These are phyloP conservation scores for Colletotrichum nymphaeae DNA, from an alignment of 2,329 filamentous ascomycete species.

Conservation along the genomic window DNA sequence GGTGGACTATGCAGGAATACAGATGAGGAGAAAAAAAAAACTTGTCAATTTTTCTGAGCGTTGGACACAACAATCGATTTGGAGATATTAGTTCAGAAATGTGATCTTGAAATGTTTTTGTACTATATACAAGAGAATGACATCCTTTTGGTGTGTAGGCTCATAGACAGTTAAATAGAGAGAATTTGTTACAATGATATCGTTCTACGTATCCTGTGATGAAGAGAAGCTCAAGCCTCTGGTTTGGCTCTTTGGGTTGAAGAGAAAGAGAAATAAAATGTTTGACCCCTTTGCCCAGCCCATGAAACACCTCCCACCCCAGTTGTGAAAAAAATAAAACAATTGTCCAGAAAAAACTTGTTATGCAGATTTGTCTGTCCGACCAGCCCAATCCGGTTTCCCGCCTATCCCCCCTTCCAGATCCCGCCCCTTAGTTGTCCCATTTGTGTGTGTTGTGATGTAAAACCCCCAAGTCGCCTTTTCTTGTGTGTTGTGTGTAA, in stretches of 20 bases:
- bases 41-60: too few species aligned
- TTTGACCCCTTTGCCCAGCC: neutral
- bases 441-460: neutral
- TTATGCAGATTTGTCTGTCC: slow-evolving; percentile 13
- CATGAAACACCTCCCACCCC: slow-evolving; percentile 2
- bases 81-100: neutral
- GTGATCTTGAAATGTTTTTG: neutral
- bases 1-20: neutral
- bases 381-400: neutral
- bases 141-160: neutral
- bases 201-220: slow-evolving; percentile 31
- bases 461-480: neutral
- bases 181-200: slow-evolving; percentile 28
- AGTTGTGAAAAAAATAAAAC: neutral
- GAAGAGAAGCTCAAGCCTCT: slow-evolving; percentile 12
- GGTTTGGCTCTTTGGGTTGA: slow-evolving; percentile 13
- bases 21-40: too few species aligned
- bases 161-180: neutral
- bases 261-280: neutral
- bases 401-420: neutral
- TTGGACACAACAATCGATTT: too few species aligned
- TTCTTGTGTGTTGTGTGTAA: neutral
- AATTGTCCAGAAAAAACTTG: neutral
- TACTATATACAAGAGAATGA: neutral
- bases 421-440: neutral